Base-by-base conservation (phyloP, 1,284 basidiomycete species). In the Heliocybe sulcata region DNA sequence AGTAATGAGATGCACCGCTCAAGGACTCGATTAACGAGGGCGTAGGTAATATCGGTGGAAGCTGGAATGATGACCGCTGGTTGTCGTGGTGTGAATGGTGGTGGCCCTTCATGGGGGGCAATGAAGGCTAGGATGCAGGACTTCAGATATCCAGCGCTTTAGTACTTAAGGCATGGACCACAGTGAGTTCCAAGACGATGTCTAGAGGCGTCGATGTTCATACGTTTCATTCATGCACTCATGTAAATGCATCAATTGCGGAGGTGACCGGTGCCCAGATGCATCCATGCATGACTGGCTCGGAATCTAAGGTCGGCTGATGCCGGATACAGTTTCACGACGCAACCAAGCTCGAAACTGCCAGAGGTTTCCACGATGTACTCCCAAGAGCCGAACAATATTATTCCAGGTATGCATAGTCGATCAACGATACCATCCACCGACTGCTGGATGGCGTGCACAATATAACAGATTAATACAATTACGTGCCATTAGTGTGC, bases 401-500 rank as follows among this genome's bases (percentile, higher is more conserved):
- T 25, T 25, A 49, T 49, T 49, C 38, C 47, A 49, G 47, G 47
- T 49, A 49, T 49, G 47, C 47, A 29, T 49, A 29, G 10, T 49
- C 47, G 47, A 49, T 49, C 47, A 49, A 49, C 47, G 47, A 49
- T 49, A 22, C 47, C 47, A 26, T 49, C 47, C 23, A n/a, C 8
- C 22, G 47, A 49, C 47, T 49, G 27, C 27, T 22, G 25, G 27
- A 49, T 26, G 23, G 27, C 11, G 27, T 22, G 47, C 27, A 29
- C 47, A 49, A 26, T 49, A 49, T 26, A 49, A 29, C 47, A 20
- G 47, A 49, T 49, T 49, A 49, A 49, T 29, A 26, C 47, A 29
- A 25, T 49, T 29, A 49, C 12, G 22, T 49, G 55, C 79, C 80
- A 63, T 81, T 82, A 35, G 74, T 64, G 61, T 74, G 69, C 45